Percentiles rank a stretch among this genome's conserved stretches.
These are phyloP conservation scores for Penicillium sp. DNA, from an alignment of 2,329 filamentous ascomycete species.

Conservation along the genomic window DNA sequence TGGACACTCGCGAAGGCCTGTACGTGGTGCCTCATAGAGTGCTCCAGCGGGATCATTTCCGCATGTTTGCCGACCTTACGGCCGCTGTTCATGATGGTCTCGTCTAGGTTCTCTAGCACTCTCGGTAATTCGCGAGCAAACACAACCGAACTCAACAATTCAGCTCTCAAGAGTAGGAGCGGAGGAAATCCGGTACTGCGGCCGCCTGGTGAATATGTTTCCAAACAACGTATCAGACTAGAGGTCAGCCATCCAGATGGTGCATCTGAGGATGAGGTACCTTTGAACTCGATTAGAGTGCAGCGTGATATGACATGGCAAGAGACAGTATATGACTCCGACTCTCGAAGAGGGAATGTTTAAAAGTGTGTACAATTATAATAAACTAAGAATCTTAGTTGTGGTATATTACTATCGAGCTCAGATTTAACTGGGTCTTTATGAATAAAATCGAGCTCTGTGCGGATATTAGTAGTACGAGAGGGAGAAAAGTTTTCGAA, in stretches of 20 bases:
- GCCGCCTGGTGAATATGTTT: conserved; percentile 6
- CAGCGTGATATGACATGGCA: conserved; percentile 20
- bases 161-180: background rate
- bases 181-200: background rate
- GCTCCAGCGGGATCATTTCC: conserved; percentile 40
- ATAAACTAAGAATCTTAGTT: too few relatives aligned
- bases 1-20: conserved; percentile 54
- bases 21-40: conserved; percentile 56
- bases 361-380: background rate
- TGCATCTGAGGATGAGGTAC: conserved; percentile 15
- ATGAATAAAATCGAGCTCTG: too few relatives aligned
- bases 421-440: too few relatives aligned
- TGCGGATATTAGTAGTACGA: too few relatives aligned
- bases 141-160: background rate
- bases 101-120: conserved; percentile 4
- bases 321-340: conserved; percentile 1
- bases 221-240: conserved; percentile 6
- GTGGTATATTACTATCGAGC: too few relatives aligned
- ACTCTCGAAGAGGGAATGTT: background rate
- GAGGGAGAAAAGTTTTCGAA: too few relatives aligned
- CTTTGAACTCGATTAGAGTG: conserved; percentile 17
- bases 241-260: conserved; percentile 6
- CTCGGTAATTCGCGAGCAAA: background rate
- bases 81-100: conserved; percentile 17
- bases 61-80: conserved; percentile 28